A percentile compares a stretch with the other conserved stretches of the same genome.
phyloP scores from a whole-genome alignment of 306 rosid species.

The Crotalaria pallida region DNA sequence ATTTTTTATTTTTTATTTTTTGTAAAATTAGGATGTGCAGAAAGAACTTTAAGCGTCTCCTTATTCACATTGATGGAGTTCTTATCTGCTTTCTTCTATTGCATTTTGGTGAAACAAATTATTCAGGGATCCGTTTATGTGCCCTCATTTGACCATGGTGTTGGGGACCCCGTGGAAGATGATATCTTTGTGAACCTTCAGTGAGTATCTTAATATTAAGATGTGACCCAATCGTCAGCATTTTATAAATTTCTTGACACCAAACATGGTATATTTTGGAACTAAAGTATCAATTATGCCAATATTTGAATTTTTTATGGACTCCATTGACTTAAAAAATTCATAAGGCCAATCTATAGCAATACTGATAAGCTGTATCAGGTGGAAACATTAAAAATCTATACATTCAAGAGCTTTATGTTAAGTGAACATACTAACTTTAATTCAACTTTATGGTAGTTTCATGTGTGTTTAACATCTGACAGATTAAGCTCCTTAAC shows the following conservation, averaged over 20 bases:
- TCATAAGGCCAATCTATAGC: neutral
- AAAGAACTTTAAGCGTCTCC: neutral
- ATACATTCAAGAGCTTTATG: neutral
- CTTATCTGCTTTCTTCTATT: constrained; percentile 14
- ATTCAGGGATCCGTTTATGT: constrained; percentile 87
- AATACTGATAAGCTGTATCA: neutral
- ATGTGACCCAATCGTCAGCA: neutral
- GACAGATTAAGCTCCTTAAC: neutral
- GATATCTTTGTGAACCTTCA: constrained; percentile 68
- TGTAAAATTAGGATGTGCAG: constrained; percentile 7
- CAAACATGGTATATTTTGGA: neutral
- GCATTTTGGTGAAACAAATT: constrained; percentile 34
- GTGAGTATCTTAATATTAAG: constrained; percentile 49
- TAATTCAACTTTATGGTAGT: neutral
- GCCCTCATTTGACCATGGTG: constrained; percentile 91
- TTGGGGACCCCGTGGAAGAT: constrained; percentile 90
- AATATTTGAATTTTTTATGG: neutral
- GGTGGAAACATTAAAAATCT: neutral
- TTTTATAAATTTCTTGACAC: neutral
- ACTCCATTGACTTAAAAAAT: neutral
- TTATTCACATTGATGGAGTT: constrained; percentile 16
- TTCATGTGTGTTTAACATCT: neutral
- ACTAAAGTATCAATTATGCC: constrained; percentile 1
- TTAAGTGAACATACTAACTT: neutral
- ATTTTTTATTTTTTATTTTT: too few relatives aligned